Percentiles rank a stretch among this genome's conserved stretches.
Conservation (phyloP, 352 stramenopile species). For the Phytopythium helicoides region DNA sequence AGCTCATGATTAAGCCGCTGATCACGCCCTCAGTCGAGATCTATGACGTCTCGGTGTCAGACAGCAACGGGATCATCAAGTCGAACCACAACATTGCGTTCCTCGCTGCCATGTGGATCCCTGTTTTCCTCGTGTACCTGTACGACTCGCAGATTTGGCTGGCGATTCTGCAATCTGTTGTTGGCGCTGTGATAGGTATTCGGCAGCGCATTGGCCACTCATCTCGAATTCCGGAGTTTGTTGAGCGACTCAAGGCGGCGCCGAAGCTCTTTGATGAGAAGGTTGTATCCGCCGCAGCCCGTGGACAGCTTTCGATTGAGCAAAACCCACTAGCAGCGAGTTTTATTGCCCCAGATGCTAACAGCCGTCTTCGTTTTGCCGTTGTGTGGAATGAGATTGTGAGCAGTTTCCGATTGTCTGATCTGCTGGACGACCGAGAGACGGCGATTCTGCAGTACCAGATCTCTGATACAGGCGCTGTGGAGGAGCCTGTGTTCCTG, state of each 20-base stretch:
- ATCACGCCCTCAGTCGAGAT: conserved; percentile 96
- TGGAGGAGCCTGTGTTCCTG: conserved; percentile 86
- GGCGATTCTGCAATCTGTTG: conserved; percentile 75
- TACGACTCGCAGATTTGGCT: conserved; percentile 90
- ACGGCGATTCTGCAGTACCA: conserved; percentile 88
- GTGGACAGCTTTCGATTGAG: conserved; percentile 64
- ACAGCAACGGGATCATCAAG: conserved; percentile 53
- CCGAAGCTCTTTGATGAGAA: conserved; percentile 77
- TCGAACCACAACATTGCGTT: conserved; percentile 84
- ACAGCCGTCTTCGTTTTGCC: conserved; percentile 79
- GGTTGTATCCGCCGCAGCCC: conserved; percentile 66
- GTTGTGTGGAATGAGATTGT: conserved; percentile 90
- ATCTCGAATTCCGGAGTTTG: conserved; percentile 74
- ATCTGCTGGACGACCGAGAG: conserved; percentile 85
- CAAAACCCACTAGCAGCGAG: conserved; percentile 54
- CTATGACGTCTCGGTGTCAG: conserved; percentile 70
- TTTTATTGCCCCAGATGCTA: conserved; percentile 59
- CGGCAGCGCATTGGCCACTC: conserved; percentile 81
- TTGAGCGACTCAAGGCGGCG: conserved; percentile 56
- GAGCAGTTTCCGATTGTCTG: conserved; percentile 85
- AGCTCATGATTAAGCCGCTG: conserved; percentile 97
- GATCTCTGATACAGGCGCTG: conserved; percentile 75
- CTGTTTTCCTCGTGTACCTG: conserved; percentile 82
- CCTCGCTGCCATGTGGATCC: conserved; percentile 70
- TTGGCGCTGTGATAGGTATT: conserved; percentile 75